Percentiles rank a stretch among this genome's conserved stretches.
phyloP scores from a whole-genome alignment of 495 filamentous ascomycete genomes.

The Hypoxylon crocopeplum region DNA sequence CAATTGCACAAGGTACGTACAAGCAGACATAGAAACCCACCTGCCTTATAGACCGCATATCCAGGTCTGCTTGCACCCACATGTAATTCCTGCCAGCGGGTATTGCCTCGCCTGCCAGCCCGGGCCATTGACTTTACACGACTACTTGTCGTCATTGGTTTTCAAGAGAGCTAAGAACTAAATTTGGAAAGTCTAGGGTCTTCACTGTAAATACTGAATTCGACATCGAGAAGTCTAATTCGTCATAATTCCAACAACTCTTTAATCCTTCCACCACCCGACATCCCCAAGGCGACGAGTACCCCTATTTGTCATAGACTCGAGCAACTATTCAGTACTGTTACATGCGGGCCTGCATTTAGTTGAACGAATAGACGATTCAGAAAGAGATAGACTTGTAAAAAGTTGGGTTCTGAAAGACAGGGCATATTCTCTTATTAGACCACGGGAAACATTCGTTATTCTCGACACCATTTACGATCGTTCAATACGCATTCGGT shows the following conservation, averaged over 20 bases:
- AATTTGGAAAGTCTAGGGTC: conserved; percentile 5
- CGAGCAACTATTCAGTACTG: conserved; percentile 5
- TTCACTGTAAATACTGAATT: conserved; percentile 16
- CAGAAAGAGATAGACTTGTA: background rate
- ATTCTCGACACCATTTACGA: conserved; percentile 22
- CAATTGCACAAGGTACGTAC: conserved; percentile 22
- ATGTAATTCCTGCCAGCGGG: too few relatives aligned
- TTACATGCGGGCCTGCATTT: conserved; percentile 10
- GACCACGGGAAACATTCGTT: conserved; percentile 27
- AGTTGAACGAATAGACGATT: conserved; percentile 17
- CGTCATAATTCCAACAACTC: background rate
- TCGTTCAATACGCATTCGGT: conserved; percentile 29
- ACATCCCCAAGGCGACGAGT: conserved; percentile 1
- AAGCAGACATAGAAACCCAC: background rate
- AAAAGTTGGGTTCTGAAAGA: background rate
- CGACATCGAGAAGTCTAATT: conserved; percentile 12
- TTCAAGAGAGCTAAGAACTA: conserved; percentile 3
- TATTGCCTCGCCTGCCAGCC: too few relatives aligned
- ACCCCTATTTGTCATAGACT: conserved; percentile 1
- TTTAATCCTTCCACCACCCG: background rate
- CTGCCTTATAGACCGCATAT: too few relatives aligned
- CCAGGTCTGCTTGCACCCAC: too few relatives aligned
- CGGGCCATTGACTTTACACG: too few relatives aligned
- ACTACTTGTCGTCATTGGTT: background rate
- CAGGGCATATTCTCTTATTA: conserved; percentile 2